Conservation (phyloP, 768 basidiomycete species). For the Hericium coralloides region DNA sequence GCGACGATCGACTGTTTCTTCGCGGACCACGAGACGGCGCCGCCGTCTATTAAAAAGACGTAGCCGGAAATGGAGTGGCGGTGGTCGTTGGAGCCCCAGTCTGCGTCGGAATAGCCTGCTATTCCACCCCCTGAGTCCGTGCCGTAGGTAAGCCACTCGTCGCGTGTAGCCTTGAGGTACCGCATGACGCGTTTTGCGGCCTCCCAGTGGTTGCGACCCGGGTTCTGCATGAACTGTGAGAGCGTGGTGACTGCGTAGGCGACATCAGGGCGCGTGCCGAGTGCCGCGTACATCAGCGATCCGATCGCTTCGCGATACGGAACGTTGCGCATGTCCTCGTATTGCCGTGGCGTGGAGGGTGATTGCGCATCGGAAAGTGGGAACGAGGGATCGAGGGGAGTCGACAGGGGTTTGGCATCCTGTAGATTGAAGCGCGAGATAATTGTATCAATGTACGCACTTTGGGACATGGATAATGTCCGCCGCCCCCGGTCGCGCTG, state of each 20-base stretch:
- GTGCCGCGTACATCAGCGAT: constrained; percentile 15
- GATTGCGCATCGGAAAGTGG: neutral
- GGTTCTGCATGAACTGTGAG: constrained; percentile 20
- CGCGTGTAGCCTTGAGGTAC: constrained; percentile 28
- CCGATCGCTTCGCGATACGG: constrained; percentile 16
- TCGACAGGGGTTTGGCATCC: neutral
- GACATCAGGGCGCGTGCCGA: constrained; percentile 6
- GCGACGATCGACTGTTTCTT: constrained; percentile 25
- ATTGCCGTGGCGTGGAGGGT: neutral
- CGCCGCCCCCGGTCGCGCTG: neutral
- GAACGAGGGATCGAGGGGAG: constrained; percentile 16
- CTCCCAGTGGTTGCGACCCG: constrained; percentile 26
- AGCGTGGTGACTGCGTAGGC: constrained; percentile 1
- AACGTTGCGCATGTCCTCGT: neutral
- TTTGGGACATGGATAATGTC: neutral
- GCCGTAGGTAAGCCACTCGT: constrained; percentile 16
- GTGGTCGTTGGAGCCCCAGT: constrained; percentile 18
- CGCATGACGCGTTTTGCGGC: constrained; percentile 27
- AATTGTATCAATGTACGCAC: neutral
- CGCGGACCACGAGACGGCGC: constrained; percentile 24
- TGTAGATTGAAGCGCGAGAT: neutral
- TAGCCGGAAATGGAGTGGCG: constrained; percentile 22
- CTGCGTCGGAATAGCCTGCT: constrained; percentile 18
- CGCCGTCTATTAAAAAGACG: constrained; percentile 19
- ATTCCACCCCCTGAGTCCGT: neutral